Evolutionary conservation across 2,329 filamentous ascomycete species (phyloP).

Genomic region (Teratosphaeria zuluensis): DNA sequence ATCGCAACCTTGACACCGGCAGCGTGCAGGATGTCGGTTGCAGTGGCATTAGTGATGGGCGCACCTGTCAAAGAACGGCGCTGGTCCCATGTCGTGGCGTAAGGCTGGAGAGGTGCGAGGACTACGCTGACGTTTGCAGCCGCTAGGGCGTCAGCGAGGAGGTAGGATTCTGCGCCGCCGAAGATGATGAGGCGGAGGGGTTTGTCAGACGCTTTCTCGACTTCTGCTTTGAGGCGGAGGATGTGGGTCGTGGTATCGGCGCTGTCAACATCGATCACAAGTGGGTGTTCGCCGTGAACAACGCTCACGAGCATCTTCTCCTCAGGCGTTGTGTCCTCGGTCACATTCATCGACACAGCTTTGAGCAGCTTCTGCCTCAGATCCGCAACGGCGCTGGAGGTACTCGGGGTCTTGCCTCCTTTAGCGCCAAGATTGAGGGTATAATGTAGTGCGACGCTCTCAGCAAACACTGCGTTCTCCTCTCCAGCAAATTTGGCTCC

Average conservation of each 20-base stretch:
- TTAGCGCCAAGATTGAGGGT: conserved; percentile 44
- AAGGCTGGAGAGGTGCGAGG: conserved; percentile 49
- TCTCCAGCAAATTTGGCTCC: conserved; percentile 26
- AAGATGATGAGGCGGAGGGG: conserved; percentile 47
- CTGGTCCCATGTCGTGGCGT: conserved; percentile 49
- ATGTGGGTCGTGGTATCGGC: conserved; percentile 53
- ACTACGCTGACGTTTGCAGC: conserved; percentile 49
- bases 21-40: conserved; percentile 46
- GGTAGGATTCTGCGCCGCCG: conserved; percentile 53
- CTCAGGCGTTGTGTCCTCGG: conserved; percentile 42
- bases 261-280: conserved; percentile 52
- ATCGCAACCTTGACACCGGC: conserved; percentile 52
- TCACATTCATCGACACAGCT: conserved; percentile 32
- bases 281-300: conserved; percentile 42
- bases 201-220: conserved; percentile 36
- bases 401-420: conserved; percentile 36
- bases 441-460: conserved; percentile 33
- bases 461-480: conserved; percentile 30
- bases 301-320: conserved; percentile 32
- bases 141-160: conserved; percentile 51
- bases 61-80: conserved; percentile 54
- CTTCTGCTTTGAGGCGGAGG: conserved; percentile 48
- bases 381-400: conserved; percentile 45
- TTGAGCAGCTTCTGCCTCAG: conserved; percentile 47
- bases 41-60: conserved; percentile 56